Conservation (phyloP, 106 monocot species). For the Allium sativum region DNA sequence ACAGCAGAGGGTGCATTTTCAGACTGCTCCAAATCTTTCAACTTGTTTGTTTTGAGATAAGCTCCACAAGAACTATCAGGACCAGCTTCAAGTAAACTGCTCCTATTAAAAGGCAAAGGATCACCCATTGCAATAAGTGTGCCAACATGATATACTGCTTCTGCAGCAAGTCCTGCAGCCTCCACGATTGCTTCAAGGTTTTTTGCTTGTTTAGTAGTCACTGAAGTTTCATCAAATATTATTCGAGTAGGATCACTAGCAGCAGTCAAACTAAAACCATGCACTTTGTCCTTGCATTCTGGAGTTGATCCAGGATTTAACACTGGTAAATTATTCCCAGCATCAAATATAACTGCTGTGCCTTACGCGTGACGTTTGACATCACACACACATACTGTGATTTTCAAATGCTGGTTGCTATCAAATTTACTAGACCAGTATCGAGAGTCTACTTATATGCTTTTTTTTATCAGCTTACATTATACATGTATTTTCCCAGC, state of each 20-base stretch:
- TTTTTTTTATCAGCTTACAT: too few relatives aligned
- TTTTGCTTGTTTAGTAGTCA: slow-evolving; percentile 77
- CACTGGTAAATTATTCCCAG: slow-evolving; percentile 20
- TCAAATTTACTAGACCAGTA: too few relatives aligned
- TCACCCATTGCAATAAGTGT: slow-evolving; percentile 79
- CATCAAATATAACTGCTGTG: slow-evolving; percentile 14
- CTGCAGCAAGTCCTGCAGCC: slow-evolving; percentile 94
- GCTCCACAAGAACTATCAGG: slow-evolving; percentile 60
- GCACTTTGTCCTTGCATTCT: slow-evolving; percentile 38
- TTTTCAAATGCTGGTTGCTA: too few relatives aligned
- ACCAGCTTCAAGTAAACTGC: slow-evolving; percentile 62
- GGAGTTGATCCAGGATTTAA: slow-evolving; percentile 36
- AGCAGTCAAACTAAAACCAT: slow-evolving; percentile 41
- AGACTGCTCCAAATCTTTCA: slow-evolving; percentile 3
- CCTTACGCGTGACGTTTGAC: not conserved
- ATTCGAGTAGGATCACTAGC: slow-evolving; percentile 57
- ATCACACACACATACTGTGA: too few relatives aligned
- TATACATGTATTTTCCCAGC: too few relatives aligned
- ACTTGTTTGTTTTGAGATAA: slow-evolving; percentile 12
- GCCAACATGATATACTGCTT: slow-evolving; percentile 84
- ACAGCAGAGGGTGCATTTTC: slow-evolving; percentile 9
- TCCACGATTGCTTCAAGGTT: slow-evolving; percentile 86
- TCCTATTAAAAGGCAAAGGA: slow-evolving; percentile 65
- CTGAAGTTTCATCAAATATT: slow-evolving; percentile 74
- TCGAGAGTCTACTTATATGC: too few relatives aligned